Conservation (phyloP, 805 yeast species). For the Starmera amethionina region DNA sequence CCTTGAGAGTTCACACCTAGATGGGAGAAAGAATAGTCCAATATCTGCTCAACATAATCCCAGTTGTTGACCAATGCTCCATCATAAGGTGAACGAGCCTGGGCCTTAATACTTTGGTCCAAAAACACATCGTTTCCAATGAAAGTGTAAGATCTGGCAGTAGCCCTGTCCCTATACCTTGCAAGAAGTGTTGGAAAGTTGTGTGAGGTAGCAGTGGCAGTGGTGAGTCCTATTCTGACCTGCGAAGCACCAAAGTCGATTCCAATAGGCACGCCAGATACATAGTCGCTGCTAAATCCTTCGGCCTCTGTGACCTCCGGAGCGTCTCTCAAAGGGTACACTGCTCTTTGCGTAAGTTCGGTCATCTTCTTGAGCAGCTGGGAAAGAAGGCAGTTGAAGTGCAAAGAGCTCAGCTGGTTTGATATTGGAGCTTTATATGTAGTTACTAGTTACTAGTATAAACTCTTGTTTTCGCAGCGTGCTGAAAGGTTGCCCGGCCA, state of each 20-base stretch:
- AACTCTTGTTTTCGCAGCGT: too few species aligned
- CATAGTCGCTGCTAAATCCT: slow-evolving; percentile 39
- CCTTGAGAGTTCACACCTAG: slow-evolving; percentile 47
- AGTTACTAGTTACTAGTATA: too few species aligned
- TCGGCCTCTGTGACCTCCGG: slow-evolving; percentile 22
- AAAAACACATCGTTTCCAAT: slow-evolving; percentile 76
- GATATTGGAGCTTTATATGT: too few species aligned
- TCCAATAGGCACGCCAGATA: slow-evolving; percentile 63
- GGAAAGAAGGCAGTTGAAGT: too few species aligned
- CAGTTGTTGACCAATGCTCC: slow-evolving; percentile 83
- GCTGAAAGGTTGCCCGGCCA: too few species aligned
- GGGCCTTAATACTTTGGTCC: slow-evolving; percentile 60
- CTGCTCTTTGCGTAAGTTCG: slow-evolving; percentile 9
- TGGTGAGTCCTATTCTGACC: slow-evolving; percentile 51
- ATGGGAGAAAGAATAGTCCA: slow-evolving; percentile 80
- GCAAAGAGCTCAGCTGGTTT: too few species aligned
- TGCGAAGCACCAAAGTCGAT: slow-evolving; percentile 72
- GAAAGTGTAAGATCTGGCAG: slow-evolving; percentile 50
- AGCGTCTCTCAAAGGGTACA: slow-evolving; percentile 15
- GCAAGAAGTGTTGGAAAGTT: slow-evolving; percentile 63
- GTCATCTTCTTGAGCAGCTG: background rate
- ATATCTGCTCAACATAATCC: slow-evolving; percentile 76
- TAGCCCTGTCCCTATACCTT: slow-evolving; percentile 68
- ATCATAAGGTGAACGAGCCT: slow-evolving; percentile 75
- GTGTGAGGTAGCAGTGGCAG: slow-evolving; percentile 38